Percentiles rank a stretch among this genome's conserved stretches.
These are phyloP conservation scores for Pseudogymnoascus sp. DNA, from an alignment of 2,329 filamentous ascomycete genomes.

Conservation along the genomic window DNA sequence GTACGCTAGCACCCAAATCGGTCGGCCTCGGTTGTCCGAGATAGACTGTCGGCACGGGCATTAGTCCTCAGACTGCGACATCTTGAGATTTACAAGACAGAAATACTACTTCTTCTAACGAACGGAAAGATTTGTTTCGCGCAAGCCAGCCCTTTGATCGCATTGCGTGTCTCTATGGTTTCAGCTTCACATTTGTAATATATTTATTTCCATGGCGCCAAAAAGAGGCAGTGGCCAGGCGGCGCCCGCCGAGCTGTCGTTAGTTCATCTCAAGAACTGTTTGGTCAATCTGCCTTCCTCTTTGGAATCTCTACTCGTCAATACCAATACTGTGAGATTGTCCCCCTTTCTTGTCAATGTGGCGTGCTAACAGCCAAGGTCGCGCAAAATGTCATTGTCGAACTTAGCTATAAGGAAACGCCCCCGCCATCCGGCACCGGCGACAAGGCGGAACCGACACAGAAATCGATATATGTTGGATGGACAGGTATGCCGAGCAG, in stretches of 20 bases:
- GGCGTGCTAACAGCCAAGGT: slow-evolving; percentile 43
- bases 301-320: slow-evolving; percentile 75
- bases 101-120: background rate
- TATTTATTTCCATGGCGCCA: slow-evolving; percentile 10
- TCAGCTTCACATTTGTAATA: slow-evolving; percentile 5
- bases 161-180: slow-evolving; percentile 7
- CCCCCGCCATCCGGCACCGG: slow-evolving; percentile 39
- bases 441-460: slow-evolving; percentile 39
- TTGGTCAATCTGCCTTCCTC: slow-evolving; percentile 84
- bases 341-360: background rate
- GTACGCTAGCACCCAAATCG: slow-evolving; percentile 2
- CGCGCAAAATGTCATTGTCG: slow-evolving; percentile 92
- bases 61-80: background rate
- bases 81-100: background rate
- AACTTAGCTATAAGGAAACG: slow-evolving; percentile 66
- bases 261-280: slow-evolving; percentile 87
- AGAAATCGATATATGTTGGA: slow-evolving; percentile 74
- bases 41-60: slow-evolving; percentile 10
- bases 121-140: background rate
- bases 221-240: slow-evolving; percentile 44
- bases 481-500: slow-evolving; percentile 99
- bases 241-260: slow-evolving; percentile 70
- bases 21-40: slow-evolving; percentile 10
- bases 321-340: slow-evolving; percentile 71
- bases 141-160: background rate